Percentiles rank a stretch among this genome's conserved stretches.
These are phyloP conservation scores for Coemansia sp. DNA, from an alignment of 192 early-diverging fungal genomes.

Conservation along the genomic window DNA sequence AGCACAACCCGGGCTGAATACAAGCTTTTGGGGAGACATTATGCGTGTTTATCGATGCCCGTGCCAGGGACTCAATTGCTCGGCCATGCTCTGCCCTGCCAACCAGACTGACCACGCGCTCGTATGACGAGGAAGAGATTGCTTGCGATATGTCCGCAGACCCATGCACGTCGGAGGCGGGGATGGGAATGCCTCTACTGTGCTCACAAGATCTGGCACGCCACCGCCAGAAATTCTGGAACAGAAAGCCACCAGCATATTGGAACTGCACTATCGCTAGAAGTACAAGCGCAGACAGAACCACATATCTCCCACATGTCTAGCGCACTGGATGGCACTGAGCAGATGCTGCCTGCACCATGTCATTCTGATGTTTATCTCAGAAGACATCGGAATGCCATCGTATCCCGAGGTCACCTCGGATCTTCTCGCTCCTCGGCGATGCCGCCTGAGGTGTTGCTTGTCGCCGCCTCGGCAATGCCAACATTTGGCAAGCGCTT, in stretches of 20 bases:
- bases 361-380: neutral
- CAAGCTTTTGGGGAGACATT: neutral
- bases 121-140: neutral
- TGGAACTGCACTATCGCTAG: neutral
- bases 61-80: neutral
- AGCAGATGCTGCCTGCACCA: neutral
- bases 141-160: neutral
- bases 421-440: no score
- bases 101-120: conserved; percentile 9
- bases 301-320: neutral
- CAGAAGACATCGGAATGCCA: no score
- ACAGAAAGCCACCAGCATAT: conserved; percentile 5
- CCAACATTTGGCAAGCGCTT: no score
- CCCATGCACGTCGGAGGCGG: neutral
- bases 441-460: no score
- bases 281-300: neutral
- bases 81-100: neutral
- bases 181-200: neutral
- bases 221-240: conserved; percentile 6
- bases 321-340: neutral
- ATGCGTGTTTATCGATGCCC: neutral
- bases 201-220: conserved; percentile 12
- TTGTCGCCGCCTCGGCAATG: no score
- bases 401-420: no score
- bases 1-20: conserved; percentile 1